Conservation (phyloP, 495 filamentous ascomycete genomes). For the Penicillium crystallinum region DNA sequence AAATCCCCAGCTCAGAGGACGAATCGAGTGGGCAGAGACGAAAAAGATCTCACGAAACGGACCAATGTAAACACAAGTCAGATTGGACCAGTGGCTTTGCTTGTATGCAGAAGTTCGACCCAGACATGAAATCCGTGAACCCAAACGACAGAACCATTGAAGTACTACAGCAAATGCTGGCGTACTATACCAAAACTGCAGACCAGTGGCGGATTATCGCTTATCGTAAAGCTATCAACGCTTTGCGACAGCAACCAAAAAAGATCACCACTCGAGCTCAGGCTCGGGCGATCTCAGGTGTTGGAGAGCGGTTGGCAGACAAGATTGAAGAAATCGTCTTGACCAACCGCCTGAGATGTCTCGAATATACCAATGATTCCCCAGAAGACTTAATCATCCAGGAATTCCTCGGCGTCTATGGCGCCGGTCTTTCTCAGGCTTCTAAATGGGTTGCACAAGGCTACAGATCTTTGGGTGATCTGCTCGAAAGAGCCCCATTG, state of each 20-base stretch:
- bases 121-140: conserved; percentile 29
- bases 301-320: conserved; percentile 70
- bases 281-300: conserved; percentile 61
- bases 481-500: conserved; percentile 59
- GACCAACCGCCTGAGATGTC: conserved; percentile 67
- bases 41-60: conserved; percentile 11
- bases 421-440: conserved; percentile 66
- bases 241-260: conserved; percentile 59
- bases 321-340: conserved; percentile 90
- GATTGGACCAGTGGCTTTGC: conserved; percentile 52
- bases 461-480: conserved; percentile 67
- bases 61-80: conserved; percentile 9
- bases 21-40: conserved; percentile 27
- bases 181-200: conserved; percentile 67
- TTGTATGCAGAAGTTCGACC: conserved; percentile 62
- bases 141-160: conserved; percentile 75
- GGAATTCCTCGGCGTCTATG: conserved; percentile 73
- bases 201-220: conserved; percentile 79
- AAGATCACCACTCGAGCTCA: conserved; percentile 65
- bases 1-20: conserved; percentile 15
- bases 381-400: conserved; percentile 58
- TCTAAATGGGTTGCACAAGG: conserved; percentile 75
- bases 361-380: conserved; percentile 66
- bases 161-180: conserved; percentile 74
- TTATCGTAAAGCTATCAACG: conserved; percentile 75